A percentile compares a stretch with the other conserved stretches of the same genome.
phyloP scores from a whole-genome alignment of 2,329 filamentous ascomycete species.

The Venturia asperata region DNA sequence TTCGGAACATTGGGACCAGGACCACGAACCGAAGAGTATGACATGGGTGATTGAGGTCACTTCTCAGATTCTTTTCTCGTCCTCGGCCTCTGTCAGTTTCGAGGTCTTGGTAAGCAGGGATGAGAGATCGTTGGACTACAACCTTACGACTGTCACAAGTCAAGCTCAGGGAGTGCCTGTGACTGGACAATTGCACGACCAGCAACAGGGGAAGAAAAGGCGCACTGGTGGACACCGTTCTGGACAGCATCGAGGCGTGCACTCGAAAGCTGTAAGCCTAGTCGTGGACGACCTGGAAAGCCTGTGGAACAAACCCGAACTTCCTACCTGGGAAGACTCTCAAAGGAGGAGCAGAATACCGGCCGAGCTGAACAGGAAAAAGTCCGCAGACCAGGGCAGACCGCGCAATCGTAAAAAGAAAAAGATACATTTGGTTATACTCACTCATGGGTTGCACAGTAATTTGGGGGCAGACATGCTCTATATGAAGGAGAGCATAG shows the following conservation, averaged over 20 bases:
- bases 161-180: slow-evolving; percentile 33
- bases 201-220: slow-evolving; percentile 56
- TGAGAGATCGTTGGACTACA: slow-evolving; percentile 69
- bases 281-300: slow-evolving; percentile 81
- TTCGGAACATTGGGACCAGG: slow-evolving; percentile 4
- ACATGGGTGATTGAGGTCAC: slow-evolving; percentile 88
- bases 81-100: slow-evolving; percentile 77
- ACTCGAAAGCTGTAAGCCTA: slow-evolving; percentile 70
- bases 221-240: slow-evolving; percentile 45
- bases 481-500: slow-evolving; percentile 94
- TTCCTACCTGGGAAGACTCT: slow-evolving; percentile 56
- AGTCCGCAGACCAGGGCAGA: slow-evolving; percentile 21
- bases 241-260: slow-evolving; percentile 64
- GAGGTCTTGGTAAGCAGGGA: slow-evolving; percentile 83
- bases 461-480: slow-evolving; percentile 96
- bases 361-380: slow-evolving; percentile 20
- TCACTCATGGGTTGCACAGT: slow-evolving; percentile 93
- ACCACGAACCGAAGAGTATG: slow-evolving; percentile 40
- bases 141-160: slow-evolving; percentile 48
- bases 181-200: slow-evolving; percentile 68
- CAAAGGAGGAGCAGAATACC: slow-evolving; percentile 26
- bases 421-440: slow-evolving; percentile 80
- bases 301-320: slow-evolving; percentile 84
- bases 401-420: slow-evolving; percentile 50
- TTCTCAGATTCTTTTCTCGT: slow-evolving; percentile 91